Base-by-base conservation (phyloP, 345 rosid genomes). In the Sisymbrium irio region DNA sequence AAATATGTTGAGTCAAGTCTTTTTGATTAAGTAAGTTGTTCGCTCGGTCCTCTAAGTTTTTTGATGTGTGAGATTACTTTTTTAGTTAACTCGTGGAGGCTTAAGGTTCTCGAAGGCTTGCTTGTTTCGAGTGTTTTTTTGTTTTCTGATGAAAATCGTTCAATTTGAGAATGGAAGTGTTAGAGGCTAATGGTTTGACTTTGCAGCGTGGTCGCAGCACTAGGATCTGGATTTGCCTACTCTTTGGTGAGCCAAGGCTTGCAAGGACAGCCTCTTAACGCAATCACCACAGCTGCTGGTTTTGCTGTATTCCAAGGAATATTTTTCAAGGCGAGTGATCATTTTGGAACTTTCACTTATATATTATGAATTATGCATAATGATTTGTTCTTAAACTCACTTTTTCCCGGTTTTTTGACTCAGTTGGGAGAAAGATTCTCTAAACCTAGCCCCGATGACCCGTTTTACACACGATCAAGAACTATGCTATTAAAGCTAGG, bases 211-310 rank as follows among this genome's bases (percentile, higher is more conserved):
- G 96, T 67, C 14, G 99, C 97, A 10, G 97, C 97, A 68, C 86
- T 91, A 79, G 97, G 99, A 74, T 95, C 97, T n/a, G 99, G 99
- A 44, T 92, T 85, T 41, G 70, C 85, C 60, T 95, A 83, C 81
- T 85, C 97, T 27, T 80, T 95, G 66, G 99, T 95, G 77, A 91
- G 97, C 67, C 56, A 83, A 80, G 97, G 97, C 8, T 91, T 90
- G 47, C 85, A 87, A 66, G 91, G 91, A 78, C 92, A 75, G 42
- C 87, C 79, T 7, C 73, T 79, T 42, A 91, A 86, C 69, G 99
- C 96, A 33, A 72, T 88, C 67, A 67, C 87, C 22, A 89, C 96
- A 5, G 98, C 97, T 9, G 81, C 91, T 17, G 81, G 89, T 56
- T 91, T 94, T 32, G 92, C 98, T 47, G 82, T 91, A 50, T 74